Evolutionary conservation across 2,329 filamentous ascomycete genomes (phyloP).

Genomic region (Aureobasidium sp.): DNA sequence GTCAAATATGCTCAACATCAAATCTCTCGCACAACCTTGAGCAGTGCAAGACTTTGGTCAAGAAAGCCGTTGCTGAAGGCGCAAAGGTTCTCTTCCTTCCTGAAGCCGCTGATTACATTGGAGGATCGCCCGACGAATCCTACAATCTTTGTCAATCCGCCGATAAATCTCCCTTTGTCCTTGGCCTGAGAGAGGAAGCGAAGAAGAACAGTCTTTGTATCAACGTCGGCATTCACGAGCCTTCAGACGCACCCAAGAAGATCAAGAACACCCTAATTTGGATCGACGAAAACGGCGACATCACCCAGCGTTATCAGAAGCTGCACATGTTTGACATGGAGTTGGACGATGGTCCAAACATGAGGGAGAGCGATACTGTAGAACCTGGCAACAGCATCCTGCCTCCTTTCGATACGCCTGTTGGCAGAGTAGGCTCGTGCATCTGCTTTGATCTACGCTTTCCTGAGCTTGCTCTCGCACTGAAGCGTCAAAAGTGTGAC

Average conservation of each 20-base stretch:
- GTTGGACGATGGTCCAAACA: conserved; percentile 46
- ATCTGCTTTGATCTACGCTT: conserved; percentile 74
- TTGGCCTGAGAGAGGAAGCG: conserved; percentile 65
- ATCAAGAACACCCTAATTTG: conserved; percentile 61
- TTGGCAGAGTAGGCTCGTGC: conserved; percentile 69
- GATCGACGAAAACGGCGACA: conserved; percentile 55
- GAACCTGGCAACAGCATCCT: conserved; percentile 60
- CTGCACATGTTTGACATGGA: conserved; percentile 86
- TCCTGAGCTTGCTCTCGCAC: conserved; percentile 63
- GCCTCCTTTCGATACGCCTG: conserved; percentile 61
- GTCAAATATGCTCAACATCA: conserved; percentile 81
- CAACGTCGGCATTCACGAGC: conserved; percentile 83
- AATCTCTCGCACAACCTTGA: conserved; percentile 71
- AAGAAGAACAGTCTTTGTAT: conserved; percentile 59
- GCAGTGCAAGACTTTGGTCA: conserved; percentile 66
- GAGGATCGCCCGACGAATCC: conserved; percentile 58
- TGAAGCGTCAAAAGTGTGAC: conserved; percentile 62
- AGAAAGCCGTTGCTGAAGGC: conserved; percentile 65
- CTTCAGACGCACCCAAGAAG: conserved; percentile 45
- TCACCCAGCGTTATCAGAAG: conserved; percentile 70
- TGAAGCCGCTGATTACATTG: conserved; percentile 87
- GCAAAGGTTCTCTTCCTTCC: conserved; percentile 88
- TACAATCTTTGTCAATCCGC: conserved; percentile 64
- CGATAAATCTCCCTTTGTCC: conserved; percentile 63
- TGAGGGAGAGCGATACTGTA: conserved; percentile 61